Evolutionary conservation across 1,139 yeast genomes (phyloP).

Genomic region (Suhomyces bolitotheri): DNA sequence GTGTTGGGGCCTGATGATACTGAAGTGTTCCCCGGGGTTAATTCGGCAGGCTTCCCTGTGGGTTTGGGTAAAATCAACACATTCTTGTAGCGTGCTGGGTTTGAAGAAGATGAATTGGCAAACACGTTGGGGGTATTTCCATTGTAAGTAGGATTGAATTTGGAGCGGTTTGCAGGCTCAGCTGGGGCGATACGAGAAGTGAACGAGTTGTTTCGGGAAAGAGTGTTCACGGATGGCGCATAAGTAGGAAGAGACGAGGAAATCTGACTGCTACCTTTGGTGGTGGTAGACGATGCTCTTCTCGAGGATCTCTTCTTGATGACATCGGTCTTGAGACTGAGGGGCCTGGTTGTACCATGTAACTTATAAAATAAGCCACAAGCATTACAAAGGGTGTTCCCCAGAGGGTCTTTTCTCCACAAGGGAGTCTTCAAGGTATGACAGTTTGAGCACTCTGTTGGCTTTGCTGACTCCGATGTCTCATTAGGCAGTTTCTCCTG

Average conservation of each 20-base stretch:
- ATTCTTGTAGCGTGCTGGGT: slow-evolving; percentile 31
- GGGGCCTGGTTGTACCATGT: slow-evolving; percentile 60
- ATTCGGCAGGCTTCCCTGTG: not conserved
- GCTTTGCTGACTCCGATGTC: slow-evolving; percentile 15
- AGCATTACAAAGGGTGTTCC: slow-evolving; percentile 60
- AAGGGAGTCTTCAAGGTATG: slow-evolving; percentile 57
- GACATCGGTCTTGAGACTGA: slow-evolving; percentile 55
- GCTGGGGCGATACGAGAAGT: slow-evolving; percentile 12
- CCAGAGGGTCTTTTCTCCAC: slow-evolving; percentile 59
- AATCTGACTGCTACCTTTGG: slow-evolving; percentile 7
- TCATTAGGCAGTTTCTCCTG: too few relatives aligned
- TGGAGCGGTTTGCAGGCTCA: slow-evolving; percentile 12
- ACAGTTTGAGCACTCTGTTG: slow-evolving; percentile 50
- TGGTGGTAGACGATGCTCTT: slow-evolving; percentile 20
- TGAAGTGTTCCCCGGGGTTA: slow-evolving; percentile 13
- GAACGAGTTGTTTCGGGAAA: slow-evolving; percentile 10
- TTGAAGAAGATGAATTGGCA: slow-evolving; percentile 9
- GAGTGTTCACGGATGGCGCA: slow-evolving; percentile 5
- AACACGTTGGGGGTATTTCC: slow-evolving; percentile 14
- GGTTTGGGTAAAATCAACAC: slow-evolving; percentile 50
- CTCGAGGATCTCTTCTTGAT: slow-evolving; percentile 55
- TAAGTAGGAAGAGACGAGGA: slow-evolving; percentile 7
- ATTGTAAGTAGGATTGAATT: slow-evolving; percentile 15
- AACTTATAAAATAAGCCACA: slow-evolving; percentile 59
- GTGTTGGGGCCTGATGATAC: slow-evolving; percentile 15